Conservation (phyloP, 768 basidiomycete species). For the Guyanaporus albipodus region DNA sequence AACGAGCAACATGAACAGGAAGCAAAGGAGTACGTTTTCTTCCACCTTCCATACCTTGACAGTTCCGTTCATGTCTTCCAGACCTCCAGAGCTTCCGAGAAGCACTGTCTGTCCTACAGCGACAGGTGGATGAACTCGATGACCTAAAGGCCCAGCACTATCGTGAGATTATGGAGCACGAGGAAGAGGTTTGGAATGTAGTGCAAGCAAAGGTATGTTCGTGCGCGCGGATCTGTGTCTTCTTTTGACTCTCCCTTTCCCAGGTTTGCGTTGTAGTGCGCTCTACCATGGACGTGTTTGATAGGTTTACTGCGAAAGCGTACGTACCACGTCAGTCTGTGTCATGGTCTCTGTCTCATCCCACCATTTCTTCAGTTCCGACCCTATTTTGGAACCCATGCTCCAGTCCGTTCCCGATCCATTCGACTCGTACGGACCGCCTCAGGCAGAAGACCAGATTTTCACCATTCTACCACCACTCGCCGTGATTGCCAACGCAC, state of each 20-base stretch:
- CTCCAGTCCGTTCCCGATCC: conserved; percentile 87
- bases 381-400: conserved; percentile 89
- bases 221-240: background rate
- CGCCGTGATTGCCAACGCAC: conserved; percentile 63
- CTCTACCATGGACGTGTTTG: conserved; percentile 90
- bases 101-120: conserved; percentile 74
- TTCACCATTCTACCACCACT: conserved; percentile 90
- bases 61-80: conserved; percentile 30
- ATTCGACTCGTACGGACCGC: conserved; percentile 88
- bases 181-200: conserved; percentile 93
- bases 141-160: conserved; percentile 82
- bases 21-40: conserved; percentile 69
- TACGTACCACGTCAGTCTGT: conserved; percentile 46
- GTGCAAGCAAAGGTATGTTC: conserved; percentile 73
- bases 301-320: conserved; percentile 83
- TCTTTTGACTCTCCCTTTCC: conserved; percentile 12
- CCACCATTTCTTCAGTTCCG: conserved; percentile 48
- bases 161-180: conserved; percentile 84
- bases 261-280: conserved; percentile 81
- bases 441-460: conserved; percentile 84
- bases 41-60: conserved; percentile 5
- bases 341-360: conserved; percentile 12
- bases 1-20: conserved; percentile 76
- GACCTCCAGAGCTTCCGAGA: conserved; percentile 88
- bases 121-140: conserved; percentile 90